phyloP scores from a whole-genome alignment of 768 basidiomycete species.

The Boletus eberwhitei region DNA sequence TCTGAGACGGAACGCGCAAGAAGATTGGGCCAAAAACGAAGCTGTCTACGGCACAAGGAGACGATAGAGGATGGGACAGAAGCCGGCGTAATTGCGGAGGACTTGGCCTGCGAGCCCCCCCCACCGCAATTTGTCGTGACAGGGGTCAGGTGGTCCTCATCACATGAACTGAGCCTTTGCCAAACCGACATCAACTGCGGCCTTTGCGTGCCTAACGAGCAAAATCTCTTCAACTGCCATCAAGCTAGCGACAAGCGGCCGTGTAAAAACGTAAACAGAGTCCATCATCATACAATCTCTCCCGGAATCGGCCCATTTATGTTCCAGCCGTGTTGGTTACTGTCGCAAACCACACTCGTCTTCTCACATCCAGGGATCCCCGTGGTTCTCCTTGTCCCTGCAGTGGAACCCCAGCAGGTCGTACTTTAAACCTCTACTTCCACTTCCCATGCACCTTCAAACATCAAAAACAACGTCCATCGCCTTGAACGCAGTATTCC shows the following conservation, averaged over 20 bases:
- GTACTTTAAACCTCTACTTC: too few relatives aligned
- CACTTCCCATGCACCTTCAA: slow-evolving; percentile 27
- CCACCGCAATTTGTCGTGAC: neutral
- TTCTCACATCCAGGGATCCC: too few relatives aligned
- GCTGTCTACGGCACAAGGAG: neutral
- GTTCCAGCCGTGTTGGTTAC: neutral
- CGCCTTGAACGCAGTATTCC: slow-evolving; percentile 83
- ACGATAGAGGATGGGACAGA: neutral
- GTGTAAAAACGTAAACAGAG: neutral
- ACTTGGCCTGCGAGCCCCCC: neutral
- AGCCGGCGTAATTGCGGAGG: neutral
- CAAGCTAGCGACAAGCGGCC: too few relatives aligned
- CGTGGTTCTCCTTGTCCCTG: neutral
- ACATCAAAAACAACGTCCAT: slow-evolving; percentile 77
- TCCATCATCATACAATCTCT: neutral
- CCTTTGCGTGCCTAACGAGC: neutral
- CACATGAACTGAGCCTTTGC: neutral
- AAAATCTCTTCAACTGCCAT: neutral
- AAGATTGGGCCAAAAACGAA: neutral
- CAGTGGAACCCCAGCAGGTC: too few relatives aligned
- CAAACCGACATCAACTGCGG: slow-evolving; percentile 9
- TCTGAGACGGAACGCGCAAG: neutral
- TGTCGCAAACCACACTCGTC: neutral
- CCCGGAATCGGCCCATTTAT: too few relatives aligned
- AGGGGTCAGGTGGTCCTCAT: slow-evolving; percentile 13